Base-by-base conservation (phyloP, 2,329 filamentous ascomycete genomes). In the Chrysoporthe austroafricana region DNA sequence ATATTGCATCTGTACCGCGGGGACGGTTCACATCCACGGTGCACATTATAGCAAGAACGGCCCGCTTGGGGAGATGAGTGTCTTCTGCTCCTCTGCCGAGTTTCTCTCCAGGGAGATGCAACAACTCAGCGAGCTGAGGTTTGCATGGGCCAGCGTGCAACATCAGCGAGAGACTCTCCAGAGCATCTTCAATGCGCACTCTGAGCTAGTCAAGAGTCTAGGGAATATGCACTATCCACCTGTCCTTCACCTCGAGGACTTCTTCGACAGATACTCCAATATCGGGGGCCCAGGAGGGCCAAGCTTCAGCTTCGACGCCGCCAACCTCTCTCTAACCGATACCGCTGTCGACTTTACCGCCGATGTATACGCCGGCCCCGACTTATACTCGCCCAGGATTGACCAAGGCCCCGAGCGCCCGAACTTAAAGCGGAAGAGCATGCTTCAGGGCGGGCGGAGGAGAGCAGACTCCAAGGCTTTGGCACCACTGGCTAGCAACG, bases 11-110 rank as follows among this genome's bases (percentile, higher is more conserved):
- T 93, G 90, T 77, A 95, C 92, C 2, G 93, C 93, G 2, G 93
- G 91, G 4, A 96, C 93, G 0, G 93, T 97, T 1, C 93, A 97
- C 74, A 90, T 96, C 11, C 93, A 97, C 74, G 93, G 93, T 14
- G 88, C 91, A 7, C 90, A 96, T 74, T 97, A 97, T 76, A 88
- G 86, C 71, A 86, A 84, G 72, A 79, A 79, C 48, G 79, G 79
- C 13, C 77, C 72, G 58, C 78, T 76, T 44, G 75, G 76, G 72
- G 87, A 79, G 79, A 88, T 81, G 83, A 88, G 86, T 82, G 73
- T 94, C 81, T 84, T 92, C 82, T 73, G 85, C 80, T 77, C 79
- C 65, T 86, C 86, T 4, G 76, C 89, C 6, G 90, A 94, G 43
- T 93, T 93, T 66, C 77, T 96, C 8, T 88, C 90, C 0, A 85